Evolutionary conservation across 805 yeast genomes (phyloP).

Genomic region (Candida corydali): DNA sequence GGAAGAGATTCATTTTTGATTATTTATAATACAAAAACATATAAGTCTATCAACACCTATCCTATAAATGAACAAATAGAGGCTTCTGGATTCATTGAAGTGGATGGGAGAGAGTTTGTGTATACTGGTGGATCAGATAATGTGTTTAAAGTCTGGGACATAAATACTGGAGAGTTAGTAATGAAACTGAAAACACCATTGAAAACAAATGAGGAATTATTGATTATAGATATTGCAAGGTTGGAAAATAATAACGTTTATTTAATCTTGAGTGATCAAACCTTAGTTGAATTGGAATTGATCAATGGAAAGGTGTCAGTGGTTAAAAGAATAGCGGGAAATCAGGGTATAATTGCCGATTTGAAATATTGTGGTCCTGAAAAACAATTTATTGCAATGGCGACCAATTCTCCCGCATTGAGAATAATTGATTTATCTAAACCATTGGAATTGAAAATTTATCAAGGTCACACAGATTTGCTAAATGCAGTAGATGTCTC

Average conservation of each 20-base stretch:
- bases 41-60: conserved; percentile 58
- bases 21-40: conserved; percentile 51
- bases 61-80: conserved; percentile 75
- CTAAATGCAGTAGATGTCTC: conserved; percentile 77
- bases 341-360: conserved; percentile 94
- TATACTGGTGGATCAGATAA: conserved; percentile 80
- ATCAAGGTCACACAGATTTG: conserved; percentile 82
- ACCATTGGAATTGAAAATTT: conserved; percentile 58
- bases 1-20: conserved; percentile 83
- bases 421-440: conserved; percentile 64
- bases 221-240: conserved; percentile 57
- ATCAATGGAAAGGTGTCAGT: conserved; percentile 31
- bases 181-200: conserved; percentile 46
- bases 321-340: conserved; percentile 70
- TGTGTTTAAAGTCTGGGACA: conserved; percentile 61
- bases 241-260: conserved; percentile 31
- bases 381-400: conserved; percentile 62
- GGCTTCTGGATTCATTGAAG: conserved; percentile 51
- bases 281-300: conserved; percentile 50
- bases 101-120: conserved; percentile 30
- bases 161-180: conserved; percentile 43
- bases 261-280: conserved; percentile 78
- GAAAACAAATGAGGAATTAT: conserved; percentile 66
- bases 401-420: conserved; percentile 89
- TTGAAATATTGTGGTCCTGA: conserved; percentile 71